Evolutionary conservation across 768 basidiomycete species (phyloP), one percentile per base, ranked within the genome.

Genomic region (Suillus cothurnatus): DNA sequence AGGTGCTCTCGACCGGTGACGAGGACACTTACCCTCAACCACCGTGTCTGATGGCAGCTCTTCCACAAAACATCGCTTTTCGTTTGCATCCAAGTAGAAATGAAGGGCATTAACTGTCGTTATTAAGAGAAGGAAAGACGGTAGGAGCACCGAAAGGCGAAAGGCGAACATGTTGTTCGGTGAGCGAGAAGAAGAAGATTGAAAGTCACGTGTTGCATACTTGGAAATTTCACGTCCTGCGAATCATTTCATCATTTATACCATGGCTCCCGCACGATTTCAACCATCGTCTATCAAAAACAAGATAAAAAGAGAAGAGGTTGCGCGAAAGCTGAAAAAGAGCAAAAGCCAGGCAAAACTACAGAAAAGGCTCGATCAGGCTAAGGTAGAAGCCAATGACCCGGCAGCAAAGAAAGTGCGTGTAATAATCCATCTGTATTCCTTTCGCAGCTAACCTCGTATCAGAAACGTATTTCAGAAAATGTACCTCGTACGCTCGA

Each of bases 31-130:
- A 93, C 96, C 94, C 82, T 97, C 93, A 43, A 97, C 93, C 34
- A 95, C 89, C n/a, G 95, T 98, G 77, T 97, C 92, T 3, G 89
- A 88, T 15, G 97, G 97, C 23, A 99, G 81, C 76, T 99, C 97
- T 74, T 99, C 97, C 65, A 99, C 86, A 80, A 99, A 99, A 76
- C 97, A 99, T 57, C 92, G 86, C 72, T 91, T 90, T 77, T 97
- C 94, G 73, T 93, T 92, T 21, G 95, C 89, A 74, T 97, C 95
- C 64, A 99, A 87, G 76, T 99, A 99, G 78, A 99, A 97, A 75
- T 99, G 97, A 32, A 99, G 88, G 34, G 93, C 94, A 74, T 89
- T 85, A 21, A 81, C 84, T 23, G 82, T 73, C 47, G 81, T 78
- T 28, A 80, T 75, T 68, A 82, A 69, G 62, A 80, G 71, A 64